These are phyloP conservation scores for Aspergillus novoparasiticus DNA, from an alignment of 2,329 filamentous ascomycete genomes.

Conservation along the genomic window DNA sequence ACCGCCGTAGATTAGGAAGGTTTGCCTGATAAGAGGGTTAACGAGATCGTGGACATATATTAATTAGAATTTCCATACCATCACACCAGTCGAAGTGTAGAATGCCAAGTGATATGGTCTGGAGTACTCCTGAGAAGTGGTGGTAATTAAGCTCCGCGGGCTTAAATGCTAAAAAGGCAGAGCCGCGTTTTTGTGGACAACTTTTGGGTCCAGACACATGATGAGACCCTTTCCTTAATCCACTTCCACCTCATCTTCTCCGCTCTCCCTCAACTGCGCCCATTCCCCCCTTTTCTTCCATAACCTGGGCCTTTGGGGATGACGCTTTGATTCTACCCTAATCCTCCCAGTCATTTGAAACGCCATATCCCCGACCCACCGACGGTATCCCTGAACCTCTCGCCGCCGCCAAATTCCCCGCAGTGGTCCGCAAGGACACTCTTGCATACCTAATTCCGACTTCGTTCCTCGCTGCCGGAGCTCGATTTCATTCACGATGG, in stretches of 20 bases:
- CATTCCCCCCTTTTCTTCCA: background rate
- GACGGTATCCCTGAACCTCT: slow-evolving; percentile 30
- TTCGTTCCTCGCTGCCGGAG: slow-evolving; percentile 28
- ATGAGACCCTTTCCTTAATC: slow-evolving; percentile 19
- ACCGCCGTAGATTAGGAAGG: slow-evolving; percentile 89
- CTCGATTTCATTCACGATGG: slow-evolving; percentile 61
- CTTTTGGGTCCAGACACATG: slow-evolving; percentile 29
- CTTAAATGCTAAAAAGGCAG: background rate
- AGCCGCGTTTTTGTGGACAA: slow-evolving; percentile 35
- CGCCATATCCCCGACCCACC: background rate
- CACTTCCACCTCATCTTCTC: slow-evolving; percentile 10
- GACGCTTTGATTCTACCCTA: background rate
- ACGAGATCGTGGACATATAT: background rate
- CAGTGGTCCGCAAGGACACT: slow-evolving; percentile 28
- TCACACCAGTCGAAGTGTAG: background rate
- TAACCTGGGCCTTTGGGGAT: background rate
- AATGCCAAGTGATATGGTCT: background rate
- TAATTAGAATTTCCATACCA: background rate
- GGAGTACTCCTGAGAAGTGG: background rate
- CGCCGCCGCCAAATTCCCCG: slow-evolving; percentile 32
- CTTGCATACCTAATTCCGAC: slow-evolving; percentile 16
- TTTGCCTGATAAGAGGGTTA: slow-evolving; percentile 36
- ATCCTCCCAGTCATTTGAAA: background rate
- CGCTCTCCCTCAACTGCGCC: slow-evolving; percentile 3
- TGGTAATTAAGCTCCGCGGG: background rate